Percentiles rank a stretch among this genome's conserved stretches.
These are phyloP conservation scores for Chytridium lagenaria DNA, from an alignment of 371 early-diverging fungal genomes.

Conservation along the genomic window DNA sequence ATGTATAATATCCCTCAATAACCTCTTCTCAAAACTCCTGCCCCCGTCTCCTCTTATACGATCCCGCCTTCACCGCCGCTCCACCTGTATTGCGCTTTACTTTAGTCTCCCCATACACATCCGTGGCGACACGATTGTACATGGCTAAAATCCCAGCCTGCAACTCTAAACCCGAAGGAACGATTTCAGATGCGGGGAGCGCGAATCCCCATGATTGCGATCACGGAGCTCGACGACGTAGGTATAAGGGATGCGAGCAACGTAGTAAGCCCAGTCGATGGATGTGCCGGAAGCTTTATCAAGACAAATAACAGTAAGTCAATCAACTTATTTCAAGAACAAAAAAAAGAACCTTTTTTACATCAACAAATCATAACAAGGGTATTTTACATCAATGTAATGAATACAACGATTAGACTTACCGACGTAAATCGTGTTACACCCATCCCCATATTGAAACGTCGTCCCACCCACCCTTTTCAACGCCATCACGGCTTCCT, in stretches of 20 bases:
- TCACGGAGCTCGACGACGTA: conserved; percentile 36
- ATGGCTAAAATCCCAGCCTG: conserved; percentile 6
- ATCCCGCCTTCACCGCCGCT: no score
- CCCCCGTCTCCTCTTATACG: background rate
- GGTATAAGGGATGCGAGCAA: conserved; percentile 7
- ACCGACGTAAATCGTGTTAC: conserved; percentile 13
- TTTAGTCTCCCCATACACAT: background rate
- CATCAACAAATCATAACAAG: background rate
- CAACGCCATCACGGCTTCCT: conserved; percentile 24
- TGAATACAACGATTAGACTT: conserved; percentile 6
- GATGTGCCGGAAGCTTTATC: conserved; percentile 28
- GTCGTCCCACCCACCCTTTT: conserved; percentile 2
- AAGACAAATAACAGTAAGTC: no score
- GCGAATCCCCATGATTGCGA: conserved; percentile 40
- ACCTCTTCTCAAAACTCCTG: background rate
- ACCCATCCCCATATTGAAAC: conserved; percentile 10
- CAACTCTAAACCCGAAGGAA: conserved; percentile 30
- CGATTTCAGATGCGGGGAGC: conserved; percentile 42
- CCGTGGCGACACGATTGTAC: background rate
- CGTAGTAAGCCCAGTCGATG: conserved; percentile 17
- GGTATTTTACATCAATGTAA: background rate
- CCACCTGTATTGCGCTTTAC: no score
- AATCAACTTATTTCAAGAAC: background rate
- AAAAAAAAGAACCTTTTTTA: no score
- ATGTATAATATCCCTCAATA: background rate